Base-by-base conservation (phyloP, 1,139 yeast species). In the Wickerhamomyces sp. region DNA sequence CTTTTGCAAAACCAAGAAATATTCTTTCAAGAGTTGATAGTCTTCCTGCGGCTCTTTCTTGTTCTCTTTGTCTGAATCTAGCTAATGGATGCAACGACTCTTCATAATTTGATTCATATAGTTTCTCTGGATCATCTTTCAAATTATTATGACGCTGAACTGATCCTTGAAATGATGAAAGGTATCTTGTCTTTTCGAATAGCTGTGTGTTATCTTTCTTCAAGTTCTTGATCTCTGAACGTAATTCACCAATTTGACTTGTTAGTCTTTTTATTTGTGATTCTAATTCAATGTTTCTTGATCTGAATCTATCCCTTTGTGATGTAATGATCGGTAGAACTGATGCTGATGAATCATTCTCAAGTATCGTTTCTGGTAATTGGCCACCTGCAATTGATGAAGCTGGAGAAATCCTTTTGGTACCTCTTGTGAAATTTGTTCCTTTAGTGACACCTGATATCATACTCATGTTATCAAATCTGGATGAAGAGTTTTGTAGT, bases 301-400 rank as follows among this genome's bases (percentile, higher is more conserved):
- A 74, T 49, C 94, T 76, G 66, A 89, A 88, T 44, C 97, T 68
- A 57, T 91, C 97, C 57, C 98, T 75, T 61, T 91, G 98, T 52
- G 91, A 89, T 16, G 96, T 88, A 22, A 91, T 78, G 35, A 91
- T 87, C 1, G 95, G 95, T 31, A 91, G 62, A 27, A 91, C 80
- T 0, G 87, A 72, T 34, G 53, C 26, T 32, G 50, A 38, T 16
- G 40, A 41, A 41, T 34, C 47, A 29, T 32, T 30, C 6, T 8
- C 40, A 28, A 13, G 36, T 35, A 6, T 44, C 38, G 24, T 59
- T 36, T 57, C 66, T 4, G 61, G 58, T n/a, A 57, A 48, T 19
- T 44, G 37, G 1, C 64, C 66, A 18, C 76, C 77, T 6, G 70
- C 66, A 26, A 73, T 68, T 0, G 75, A 69, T 11, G 72, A 65